These are phyloP conservation scores for Xylaria bambusicola DNA, from an alignment of 495 filamentous ascomycete genomes.

Conservation along the genomic window DNA sequence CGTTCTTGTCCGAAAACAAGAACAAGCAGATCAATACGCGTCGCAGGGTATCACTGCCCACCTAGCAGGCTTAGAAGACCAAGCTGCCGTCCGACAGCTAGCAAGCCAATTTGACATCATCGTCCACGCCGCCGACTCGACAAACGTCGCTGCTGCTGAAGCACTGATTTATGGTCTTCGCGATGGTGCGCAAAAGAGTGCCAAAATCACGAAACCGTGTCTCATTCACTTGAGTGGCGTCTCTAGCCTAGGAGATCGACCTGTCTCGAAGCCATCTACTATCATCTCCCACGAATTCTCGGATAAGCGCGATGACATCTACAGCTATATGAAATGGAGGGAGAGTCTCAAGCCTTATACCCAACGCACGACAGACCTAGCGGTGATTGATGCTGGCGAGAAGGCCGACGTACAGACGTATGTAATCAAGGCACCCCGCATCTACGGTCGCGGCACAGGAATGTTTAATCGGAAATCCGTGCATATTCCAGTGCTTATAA, in stretches of 20 bases:
- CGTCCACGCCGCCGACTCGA: background rate
- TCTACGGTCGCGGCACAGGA: background rate
- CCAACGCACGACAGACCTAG: slow-evolving; percentile 48
- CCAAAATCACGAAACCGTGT: background rate
- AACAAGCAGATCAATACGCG: slow-evolving; percentile 7
- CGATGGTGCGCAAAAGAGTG: background rate
- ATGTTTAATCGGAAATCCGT: background rate
- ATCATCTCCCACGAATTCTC: background rate
- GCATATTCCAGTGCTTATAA: background rate
- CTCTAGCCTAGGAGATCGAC: background rate
- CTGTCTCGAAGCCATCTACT: background rate
- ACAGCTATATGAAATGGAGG: slow-evolving; percentile 32
- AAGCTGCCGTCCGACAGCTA: background rate
- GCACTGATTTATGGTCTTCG: background rate
- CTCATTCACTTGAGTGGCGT: background rate
- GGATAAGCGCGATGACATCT: slow-evolving; percentile 28
- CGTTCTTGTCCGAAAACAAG: slow-evolving; percentile 23
- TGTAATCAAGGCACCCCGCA: background rate
- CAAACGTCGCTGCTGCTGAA: background rate
- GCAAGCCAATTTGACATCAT: slow-evolving; percentile 6
- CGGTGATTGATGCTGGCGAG: slow-evolving; percentile 37
- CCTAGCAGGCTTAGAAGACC: background rate
- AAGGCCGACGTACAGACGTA: slow-evolving; percentile 29
- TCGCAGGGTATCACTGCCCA: background rate
- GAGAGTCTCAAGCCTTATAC: slow-evolving; percentile 33